Evolutionary conservation across 306 rosid species (phyloP).

Genomic region (Cucumis hystrix): DNA sequence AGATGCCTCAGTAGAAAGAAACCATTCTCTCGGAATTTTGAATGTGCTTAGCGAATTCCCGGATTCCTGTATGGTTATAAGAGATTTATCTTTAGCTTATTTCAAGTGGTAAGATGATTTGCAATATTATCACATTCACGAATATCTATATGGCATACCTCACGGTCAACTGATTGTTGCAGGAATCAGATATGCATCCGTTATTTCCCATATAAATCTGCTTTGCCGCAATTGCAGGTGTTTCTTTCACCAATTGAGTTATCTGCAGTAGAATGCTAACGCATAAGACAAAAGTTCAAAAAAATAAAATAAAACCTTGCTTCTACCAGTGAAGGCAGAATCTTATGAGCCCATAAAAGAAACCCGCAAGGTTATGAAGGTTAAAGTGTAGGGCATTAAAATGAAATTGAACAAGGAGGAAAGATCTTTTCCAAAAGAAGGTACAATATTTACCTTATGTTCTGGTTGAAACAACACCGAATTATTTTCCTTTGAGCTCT

Average conservation of each 20-base stretch:
- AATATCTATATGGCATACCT: conserved; percentile 24
- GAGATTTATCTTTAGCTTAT: not conserved
- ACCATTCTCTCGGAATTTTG: conserved; percentile 4
- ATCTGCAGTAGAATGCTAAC: conserved; percentile 19
- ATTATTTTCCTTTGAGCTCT: conserved; percentile 93
- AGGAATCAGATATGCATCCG: conserved; percentile 20
- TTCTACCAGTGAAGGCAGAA: not conserved
- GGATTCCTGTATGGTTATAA: conserved; percentile 32
- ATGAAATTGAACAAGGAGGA: not conserved
- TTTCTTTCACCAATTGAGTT: conserved; percentile 27
- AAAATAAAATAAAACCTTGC: not conserved
- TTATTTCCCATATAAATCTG: conserved; percentile 31
- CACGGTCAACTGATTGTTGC: conserved; percentile 12
- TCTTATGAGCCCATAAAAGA: not conserved
- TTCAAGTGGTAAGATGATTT: not conserved
- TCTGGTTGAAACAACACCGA: conserved; percentile 37
- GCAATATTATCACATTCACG: not conserved
- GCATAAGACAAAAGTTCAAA: not conserved
- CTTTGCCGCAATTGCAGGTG: conserved; percentile 38
- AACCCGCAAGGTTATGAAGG: not conserved
- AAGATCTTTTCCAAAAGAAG: not conserved
- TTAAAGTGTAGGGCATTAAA: not conserved
- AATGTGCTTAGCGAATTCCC: conserved; percentile 43
- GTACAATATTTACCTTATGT: conserved; percentile 32
- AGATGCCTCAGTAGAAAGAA: conserved; percentile 12